Conservation (phyloP, 2,329 filamentous ascomycete genomes). For the Trichoderma sp. region DNA sequence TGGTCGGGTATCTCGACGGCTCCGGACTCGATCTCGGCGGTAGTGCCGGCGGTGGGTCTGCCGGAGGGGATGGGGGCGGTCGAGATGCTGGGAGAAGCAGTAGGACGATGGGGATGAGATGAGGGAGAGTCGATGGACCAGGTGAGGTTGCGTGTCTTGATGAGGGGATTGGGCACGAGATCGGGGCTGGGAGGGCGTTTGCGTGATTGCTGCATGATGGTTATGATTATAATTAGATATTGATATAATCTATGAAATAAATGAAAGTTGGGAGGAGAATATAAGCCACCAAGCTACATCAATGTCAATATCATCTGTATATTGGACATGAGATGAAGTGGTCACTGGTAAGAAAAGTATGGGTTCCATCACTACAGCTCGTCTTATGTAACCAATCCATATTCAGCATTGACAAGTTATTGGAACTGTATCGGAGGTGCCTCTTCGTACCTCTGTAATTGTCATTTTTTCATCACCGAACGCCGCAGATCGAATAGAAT, state of each 20-base stretch:
- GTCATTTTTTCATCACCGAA: neutral
- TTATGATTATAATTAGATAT: neutral
- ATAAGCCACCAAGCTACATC: neutral
- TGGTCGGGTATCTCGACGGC: constrained; percentile 38
- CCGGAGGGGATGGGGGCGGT: constrained; percentile 18
- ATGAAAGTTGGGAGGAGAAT: neutral
- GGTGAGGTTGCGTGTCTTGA: constrained; percentile 46
- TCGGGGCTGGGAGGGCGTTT: constrained; percentile 36
- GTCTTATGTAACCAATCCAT: neutral
- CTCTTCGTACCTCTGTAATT: neutral
- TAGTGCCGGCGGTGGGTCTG: constrained; percentile 22
- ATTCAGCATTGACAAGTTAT: neutral
- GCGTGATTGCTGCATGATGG: neutral
- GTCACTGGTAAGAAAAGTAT: neutral
- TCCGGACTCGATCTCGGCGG: constrained; percentile 43
- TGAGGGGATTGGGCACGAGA: constrained; percentile 45
- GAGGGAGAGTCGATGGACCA: constrained; percentile 36
- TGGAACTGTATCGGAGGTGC: neutral
- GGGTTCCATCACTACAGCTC: neutral
- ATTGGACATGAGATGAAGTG: neutral
- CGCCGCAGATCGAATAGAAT: neutral
- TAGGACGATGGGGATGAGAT: neutral
- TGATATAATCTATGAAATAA: neutral
- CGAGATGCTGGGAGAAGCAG: neutral
- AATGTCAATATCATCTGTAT: neutral